Percentiles rank a stretch among this genome's conserved stretches.
Conservation (phyloP, 345 rosid genomes). For the Salix dunnii region DNA sequence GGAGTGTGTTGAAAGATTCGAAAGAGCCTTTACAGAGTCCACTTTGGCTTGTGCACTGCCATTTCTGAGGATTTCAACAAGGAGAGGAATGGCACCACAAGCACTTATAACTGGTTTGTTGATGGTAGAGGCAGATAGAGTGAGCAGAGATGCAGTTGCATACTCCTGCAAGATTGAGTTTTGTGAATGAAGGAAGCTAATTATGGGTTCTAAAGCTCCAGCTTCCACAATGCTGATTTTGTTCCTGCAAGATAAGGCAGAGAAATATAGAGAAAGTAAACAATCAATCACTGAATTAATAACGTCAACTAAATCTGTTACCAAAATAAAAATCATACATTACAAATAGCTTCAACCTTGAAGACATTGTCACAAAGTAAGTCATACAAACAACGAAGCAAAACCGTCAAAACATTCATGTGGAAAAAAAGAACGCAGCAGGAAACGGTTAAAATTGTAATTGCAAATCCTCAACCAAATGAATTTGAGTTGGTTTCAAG, state of each 20-base stretch:
- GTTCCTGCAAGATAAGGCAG: conserved; percentile 53
- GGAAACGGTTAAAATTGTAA: background rate
- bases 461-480: background rate
- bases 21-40: conserved; percentile 69
- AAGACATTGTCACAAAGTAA: background rate
- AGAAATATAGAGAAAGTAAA: conserved; percentile 9
- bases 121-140: conserved; percentile 72
- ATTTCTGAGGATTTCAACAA: conserved; percentile 56
- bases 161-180: conserved; percentile 57
- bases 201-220: conserved; percentile 82
- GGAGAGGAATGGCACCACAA: conserved; percentile 75
- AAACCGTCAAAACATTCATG: background rate
- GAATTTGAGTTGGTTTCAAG: too few species aligned
- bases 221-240: conserved; percentile 80
- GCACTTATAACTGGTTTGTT: conserved; percentile 79
- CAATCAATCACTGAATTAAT: background rate
- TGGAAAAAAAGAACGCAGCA: background rate
- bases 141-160: conserved; percentile 84
- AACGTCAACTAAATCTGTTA: background rate
- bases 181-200: conserved; percentile 60
- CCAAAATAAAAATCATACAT: background rate
- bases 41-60: conserved; percentile 80
- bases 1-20: conserved; percentile 74
- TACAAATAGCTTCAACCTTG: background rate
- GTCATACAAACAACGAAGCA: background rate